These are phyloP conservation scores for Colletotrichum sp. DNA, from an alignment of 2,329 filamentous ascomycete genomes.

Conservation along the genomic window DNA sequence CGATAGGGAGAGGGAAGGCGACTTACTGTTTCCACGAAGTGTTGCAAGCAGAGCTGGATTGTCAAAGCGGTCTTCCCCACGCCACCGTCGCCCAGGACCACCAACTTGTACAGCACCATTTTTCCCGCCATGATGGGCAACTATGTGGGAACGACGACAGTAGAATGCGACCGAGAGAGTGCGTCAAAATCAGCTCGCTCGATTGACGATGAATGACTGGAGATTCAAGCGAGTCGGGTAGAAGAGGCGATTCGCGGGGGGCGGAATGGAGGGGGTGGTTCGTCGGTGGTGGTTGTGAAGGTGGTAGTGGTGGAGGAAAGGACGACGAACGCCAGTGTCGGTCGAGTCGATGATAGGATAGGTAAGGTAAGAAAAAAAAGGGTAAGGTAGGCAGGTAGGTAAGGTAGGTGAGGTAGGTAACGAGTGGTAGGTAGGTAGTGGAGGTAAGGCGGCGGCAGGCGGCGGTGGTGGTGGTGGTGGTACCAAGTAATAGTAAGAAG, in stretches of 20 bases:
- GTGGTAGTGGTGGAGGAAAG: conserved; percentile 24
- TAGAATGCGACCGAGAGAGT: conserved; percentile 10
- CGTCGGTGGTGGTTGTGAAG: conserved; percentile 23
- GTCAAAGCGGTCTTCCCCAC: conserved; percentile 94
- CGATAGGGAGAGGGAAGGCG: not conserved
- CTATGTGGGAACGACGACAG: conserved; percentile 20
- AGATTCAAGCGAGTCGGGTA: not conserved
- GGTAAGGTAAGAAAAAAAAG: conserved; percentile 1
- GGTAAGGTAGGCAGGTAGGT: not conserved
- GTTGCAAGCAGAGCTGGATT: conserved; percentile 96
- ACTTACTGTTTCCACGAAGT: conserved; percentile 92
- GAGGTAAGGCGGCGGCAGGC: not conserved
- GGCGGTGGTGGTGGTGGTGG: not conserved
- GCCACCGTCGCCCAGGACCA: conserved; percentile 92
- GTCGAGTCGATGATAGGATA: conserved; percentile 17
- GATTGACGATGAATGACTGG: conserved; percentile 9
- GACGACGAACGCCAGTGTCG: conserved; percentile 14
- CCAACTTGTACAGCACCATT: conserved; percentile 95
- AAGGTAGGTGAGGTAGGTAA: not conserved
- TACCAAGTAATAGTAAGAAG: not conserved
- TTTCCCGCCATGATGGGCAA: conserved; percentile 76
- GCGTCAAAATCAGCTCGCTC: not conserved
- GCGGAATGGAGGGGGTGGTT: conserved; percentile 19
- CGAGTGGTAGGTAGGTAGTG: not conserved
- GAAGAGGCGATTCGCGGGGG: conserved; percentile 14